These are phyloP conservation scores for Candida tammaniensis DNA, from an alignment of 805 yeast species.

Conservation along the genomic window DNA sequence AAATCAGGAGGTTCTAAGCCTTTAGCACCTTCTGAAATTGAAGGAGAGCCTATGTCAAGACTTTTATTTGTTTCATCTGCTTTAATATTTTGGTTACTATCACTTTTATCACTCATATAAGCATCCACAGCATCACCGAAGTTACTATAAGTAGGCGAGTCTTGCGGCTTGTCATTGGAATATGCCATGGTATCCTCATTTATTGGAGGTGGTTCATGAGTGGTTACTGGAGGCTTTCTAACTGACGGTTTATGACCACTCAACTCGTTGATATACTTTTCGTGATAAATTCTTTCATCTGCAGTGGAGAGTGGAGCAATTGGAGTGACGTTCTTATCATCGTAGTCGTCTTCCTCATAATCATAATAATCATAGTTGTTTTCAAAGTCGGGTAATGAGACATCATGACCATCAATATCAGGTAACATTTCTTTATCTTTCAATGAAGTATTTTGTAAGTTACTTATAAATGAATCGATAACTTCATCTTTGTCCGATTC, in stretches of 20 bases:
- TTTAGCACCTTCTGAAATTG: not conserved
- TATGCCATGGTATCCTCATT: no score
- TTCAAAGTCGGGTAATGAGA: conserved; percentile 29
- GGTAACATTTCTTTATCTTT: conserved; percentile 16
- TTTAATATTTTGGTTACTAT: not conserved
- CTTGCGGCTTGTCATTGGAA: conserved; percentile 12
- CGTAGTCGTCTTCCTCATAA: conserved; percentile 10
- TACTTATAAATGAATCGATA: conserved; percentile 37
- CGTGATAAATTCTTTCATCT: conserved; percentile 22
- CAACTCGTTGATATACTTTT: conserved; percentile 19
- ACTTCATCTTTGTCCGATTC: conserved; percentile 18
- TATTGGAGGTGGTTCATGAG: not conserved
- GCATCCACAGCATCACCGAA: conserved; percentile 34
- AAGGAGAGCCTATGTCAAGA: not conserved
- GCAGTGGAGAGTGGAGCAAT: conserved; percentile 22
- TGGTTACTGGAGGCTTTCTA: conserved; percentile 34
- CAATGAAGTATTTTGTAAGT: conserved; percentile 25
- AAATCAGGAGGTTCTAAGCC: conserved; percentile 9
- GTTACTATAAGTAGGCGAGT: conserved; percentile 26
- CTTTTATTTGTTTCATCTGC: conserved; percentile 8
- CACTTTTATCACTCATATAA: conserved; percentile 17
- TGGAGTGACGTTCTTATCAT: conserved; percentile 18
- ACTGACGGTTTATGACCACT: conserved; percentile 31
- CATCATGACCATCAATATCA: conserved; percentile 20
- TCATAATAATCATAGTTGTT: conserved; percentile 15